Conservation (phyloP, 2,329 filamentous ascomycete genomes). For the Sporothrix variecibatus region DNA sequence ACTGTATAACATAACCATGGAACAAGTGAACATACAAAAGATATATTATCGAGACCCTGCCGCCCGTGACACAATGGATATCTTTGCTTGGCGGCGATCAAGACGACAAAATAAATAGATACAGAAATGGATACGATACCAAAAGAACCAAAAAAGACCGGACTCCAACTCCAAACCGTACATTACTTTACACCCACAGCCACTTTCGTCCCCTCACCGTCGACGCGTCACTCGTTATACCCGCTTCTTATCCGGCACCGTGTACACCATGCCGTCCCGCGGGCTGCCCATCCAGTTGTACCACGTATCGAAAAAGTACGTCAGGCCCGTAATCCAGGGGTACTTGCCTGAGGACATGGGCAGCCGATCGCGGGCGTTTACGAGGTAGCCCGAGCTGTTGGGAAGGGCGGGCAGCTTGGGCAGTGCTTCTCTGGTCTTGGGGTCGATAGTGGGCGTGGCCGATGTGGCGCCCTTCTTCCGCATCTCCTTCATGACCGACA, state of each 20-base stretch:
- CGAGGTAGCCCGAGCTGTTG: constrained; percentile 36
- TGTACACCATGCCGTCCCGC: constrained; percentile 29
- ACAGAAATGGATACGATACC: not conserved
- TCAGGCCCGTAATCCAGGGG: constrained; percentile 36
- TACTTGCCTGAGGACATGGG: constrained; percentile 34
- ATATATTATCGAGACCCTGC: not conserved
- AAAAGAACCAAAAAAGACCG: not conserved
- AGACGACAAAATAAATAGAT: not conserved
- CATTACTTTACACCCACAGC: not conserved
- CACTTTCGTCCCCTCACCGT: not conserved
- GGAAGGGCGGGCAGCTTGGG: constrained; percentile 31
- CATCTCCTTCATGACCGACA: constrained; percentile 31
- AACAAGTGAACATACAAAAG: not conserved
- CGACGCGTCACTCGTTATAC: not conserved
- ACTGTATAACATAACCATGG: not conserved
- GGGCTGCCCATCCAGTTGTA: constrained; percentile 34
- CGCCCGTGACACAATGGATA: not conserved
- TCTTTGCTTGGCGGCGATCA: not conserved
- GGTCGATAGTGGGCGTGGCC: constrained; percentile 32
- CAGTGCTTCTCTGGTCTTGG: constrained; percentile 29
- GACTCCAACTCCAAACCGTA: not conserved
- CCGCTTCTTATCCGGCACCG: constrained; percentile 24
- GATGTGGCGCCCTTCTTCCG: constrained; percentile 28
- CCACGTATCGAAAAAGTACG: constrained; percentile 35
- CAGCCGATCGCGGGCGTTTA: constrained; percentile 33